phyloP scores from a whole-genome alignment of 257 asterid genomes.

The Nemophila menziesii region DNA sequence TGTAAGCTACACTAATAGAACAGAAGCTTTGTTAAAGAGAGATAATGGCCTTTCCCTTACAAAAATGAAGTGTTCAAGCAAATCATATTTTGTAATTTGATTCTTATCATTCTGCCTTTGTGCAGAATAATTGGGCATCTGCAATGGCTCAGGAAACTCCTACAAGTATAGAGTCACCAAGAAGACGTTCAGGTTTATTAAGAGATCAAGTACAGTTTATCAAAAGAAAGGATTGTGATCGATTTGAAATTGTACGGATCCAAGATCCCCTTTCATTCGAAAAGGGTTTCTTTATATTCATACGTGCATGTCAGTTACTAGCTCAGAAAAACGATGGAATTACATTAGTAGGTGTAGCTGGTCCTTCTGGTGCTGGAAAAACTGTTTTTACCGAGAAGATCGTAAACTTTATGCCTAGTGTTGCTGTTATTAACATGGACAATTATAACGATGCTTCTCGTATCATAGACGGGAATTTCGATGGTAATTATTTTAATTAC shows the following conservation, averaged over 20 bases:
- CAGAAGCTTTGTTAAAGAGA: no score
- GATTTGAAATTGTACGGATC: conserved; percentile 75
- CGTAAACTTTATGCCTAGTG: conserved; percentile 72
- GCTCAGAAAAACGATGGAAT: conserved; percentile 89
- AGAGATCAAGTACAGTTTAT: conserved; percentile 86
- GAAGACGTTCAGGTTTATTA: conserved; percentile 66
- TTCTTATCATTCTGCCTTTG: neutral
- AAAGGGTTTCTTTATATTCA: conserved; percentile 78
- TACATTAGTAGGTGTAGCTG: conserved; percentile 76
- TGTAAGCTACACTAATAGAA: no score
- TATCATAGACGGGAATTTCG: conserved; percentile 84
- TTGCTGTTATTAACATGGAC: conserved; percentile 84
- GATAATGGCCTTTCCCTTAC: no score
- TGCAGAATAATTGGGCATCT: conserved; percentile 7
- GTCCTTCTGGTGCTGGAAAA: conserved; percentile 98
- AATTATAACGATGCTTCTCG: conserved; percentile 85
- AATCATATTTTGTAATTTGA: neutral
- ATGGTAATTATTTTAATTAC: conserved; percentile 36
- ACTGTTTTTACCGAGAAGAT: conserved; percentile 85
- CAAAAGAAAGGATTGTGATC: conserved; percentile 59
- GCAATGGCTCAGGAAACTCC: conserved; percentile 47
- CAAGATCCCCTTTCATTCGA: conserved; percentile 78
- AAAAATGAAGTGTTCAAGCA: no score
- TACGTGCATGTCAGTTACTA: conserved; percentile 86
- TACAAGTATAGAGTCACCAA: conserved; percentile 59